Conservation (phyloP, 2,329 filamentous ascomycete species). For the Claviceps capensis region DNA sequence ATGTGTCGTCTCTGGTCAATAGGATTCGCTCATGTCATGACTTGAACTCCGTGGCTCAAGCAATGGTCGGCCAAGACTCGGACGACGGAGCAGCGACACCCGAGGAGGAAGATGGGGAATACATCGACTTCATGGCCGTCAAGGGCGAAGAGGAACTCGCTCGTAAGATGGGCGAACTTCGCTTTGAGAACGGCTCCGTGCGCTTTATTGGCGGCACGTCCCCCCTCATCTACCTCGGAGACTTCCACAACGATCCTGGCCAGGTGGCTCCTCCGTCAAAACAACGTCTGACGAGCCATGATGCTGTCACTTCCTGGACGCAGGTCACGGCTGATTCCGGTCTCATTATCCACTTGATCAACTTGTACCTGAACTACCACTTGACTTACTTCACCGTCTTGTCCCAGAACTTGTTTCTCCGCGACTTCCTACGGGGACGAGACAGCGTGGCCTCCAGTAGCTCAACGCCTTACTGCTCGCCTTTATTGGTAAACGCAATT, state of each 20-base stretch:
- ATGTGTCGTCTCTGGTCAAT: constrained; percentile 67
- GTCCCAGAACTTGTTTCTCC: constrained; percentile 73
- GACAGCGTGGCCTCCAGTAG: constrained; percentile 35
- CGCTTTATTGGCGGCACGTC: constrained; percentile 92
- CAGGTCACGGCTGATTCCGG: constrained; percentile 66
- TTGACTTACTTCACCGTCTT: constrained; percentile 92
- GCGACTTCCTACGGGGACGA: constrained; percentile 66
- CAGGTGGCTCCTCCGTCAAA: constrained; percentile 28
- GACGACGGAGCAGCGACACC: constrained; percentile 11
- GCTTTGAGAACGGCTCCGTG: constrained; percentile 74
- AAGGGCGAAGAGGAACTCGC: constrained; percentile 67
- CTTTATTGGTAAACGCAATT: constrained; percentile 86
- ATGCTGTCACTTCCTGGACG: constrained; percentile 78
- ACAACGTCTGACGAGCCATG: constrained; percentile 39
- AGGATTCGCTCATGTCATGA: constrained; percentile 78
- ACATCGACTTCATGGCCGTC: constrained; percentile 24
- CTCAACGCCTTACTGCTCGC: constrained; percentile 65
- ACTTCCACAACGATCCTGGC: constrained; percentile 21
- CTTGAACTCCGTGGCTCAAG: constrained; percentile 41
- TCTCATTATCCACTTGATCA: constrained; percentile 74
- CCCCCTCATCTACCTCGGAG: constrained; percentile 71
- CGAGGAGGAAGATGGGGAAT: constrained; percentile 27
- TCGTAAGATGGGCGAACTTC: constrained; percentile 83
- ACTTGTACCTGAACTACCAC: constrained; percentile 98
- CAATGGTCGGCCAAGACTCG: constrained; percentile 32